These are phyloP conservation scores for Butyriboletus pseudospeciosus DNA, from an alignment of 1,284 basidiomycete species.

Conservation along the genomic window DNA sequence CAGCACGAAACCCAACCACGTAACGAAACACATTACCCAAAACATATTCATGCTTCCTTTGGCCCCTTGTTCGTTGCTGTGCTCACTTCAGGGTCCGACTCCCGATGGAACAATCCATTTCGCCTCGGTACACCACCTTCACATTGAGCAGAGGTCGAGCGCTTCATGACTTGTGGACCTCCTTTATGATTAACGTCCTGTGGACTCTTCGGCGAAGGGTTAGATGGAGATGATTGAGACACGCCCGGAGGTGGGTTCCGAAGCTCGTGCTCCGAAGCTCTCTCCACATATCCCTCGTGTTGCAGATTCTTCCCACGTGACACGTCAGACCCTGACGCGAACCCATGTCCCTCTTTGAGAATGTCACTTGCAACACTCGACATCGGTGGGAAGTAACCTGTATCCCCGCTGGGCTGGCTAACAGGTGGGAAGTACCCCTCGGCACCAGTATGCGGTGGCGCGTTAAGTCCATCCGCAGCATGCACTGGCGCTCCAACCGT, in stretches of 20 bases:
- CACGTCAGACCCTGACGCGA: constrained; percentile 1
- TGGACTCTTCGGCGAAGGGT: constrained; percentile 8
- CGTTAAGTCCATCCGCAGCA: constrained; percentile 17
- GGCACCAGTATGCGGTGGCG: constrained; percentile 2
- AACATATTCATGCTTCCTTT: constrained; percentile 47
- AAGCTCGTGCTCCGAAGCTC: constrained; percentile 2
- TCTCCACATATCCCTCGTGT: constrained; percentile 3
- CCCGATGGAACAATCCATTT: constrained; percentile 30
- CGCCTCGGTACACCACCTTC: constrained; percentile 28
- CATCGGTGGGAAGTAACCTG: constrained; percentile 41
- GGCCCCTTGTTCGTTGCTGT: constrained; percentile 32
- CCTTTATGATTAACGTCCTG: constrained; percentile 14
- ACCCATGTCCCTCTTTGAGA: constrained; percentile 26
- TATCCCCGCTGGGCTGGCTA: constrained; percentile 22
- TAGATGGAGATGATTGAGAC: constrained; percentile 11
- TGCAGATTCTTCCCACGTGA: constrained; percentile 3
- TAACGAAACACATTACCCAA: constrained; percentile 16
- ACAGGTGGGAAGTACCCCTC: constrained; percentile 46
- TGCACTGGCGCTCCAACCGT: constrained; percentile 65
- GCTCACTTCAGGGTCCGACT: constrained; percentile 31
- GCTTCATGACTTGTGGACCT: constrained; percentile 23
- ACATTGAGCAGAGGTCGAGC: constrained; percentile 28
- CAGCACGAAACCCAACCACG: not conserved
- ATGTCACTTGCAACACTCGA: constrained; percentile 43
- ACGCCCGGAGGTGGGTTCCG: constrained; percentile 7